A percentile compares a stretch with the other conserved stretches of the same genome.
Conservation (phyloP, 2,329 filamentous ascomycete genomes). For the Colletotrichum orchidophilum region DNA sequence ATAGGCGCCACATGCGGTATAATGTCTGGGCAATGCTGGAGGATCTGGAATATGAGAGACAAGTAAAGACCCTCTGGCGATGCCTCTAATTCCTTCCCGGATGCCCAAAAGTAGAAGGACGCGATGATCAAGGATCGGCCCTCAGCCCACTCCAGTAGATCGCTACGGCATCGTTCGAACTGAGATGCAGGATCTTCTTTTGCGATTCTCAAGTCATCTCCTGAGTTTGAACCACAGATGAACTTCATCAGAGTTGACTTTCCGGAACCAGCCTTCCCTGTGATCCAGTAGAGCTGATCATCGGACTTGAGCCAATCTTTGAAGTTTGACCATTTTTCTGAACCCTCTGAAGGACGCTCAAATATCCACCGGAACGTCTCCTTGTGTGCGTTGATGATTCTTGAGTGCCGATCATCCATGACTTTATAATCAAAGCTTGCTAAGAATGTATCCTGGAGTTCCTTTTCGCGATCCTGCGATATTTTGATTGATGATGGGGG, state of each 20-base stretch:
- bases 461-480: not conserved
- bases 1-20: not conserved
- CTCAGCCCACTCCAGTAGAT: not conserved
- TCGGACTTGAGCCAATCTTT: not conserved
- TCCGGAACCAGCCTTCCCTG: conserved; percentile 54
- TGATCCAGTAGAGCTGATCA: conserved; percentile 36
- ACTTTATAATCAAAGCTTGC: not conserved
- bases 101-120: conserved; percentile 8
- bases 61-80: not conserved
- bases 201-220: not conserved
- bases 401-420: not conserved
- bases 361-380: not conserved
- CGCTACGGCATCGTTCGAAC: not conserved
- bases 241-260: conserved; percentile 57
- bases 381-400: not conserved
- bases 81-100: not conserved
- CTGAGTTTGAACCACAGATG: conserved; percentile 36
- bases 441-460: not conserved
- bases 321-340: not conserved
- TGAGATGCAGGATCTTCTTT: not conserved
- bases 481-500: not conserved
- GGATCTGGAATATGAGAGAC: not conserved
- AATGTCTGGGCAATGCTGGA: not conserved
- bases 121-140: not conserved
- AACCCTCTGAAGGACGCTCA: not conserved